Conservation (phyloP, 352 stramenopile genomes). For the Aphanomyces cochlioides region DNA sequence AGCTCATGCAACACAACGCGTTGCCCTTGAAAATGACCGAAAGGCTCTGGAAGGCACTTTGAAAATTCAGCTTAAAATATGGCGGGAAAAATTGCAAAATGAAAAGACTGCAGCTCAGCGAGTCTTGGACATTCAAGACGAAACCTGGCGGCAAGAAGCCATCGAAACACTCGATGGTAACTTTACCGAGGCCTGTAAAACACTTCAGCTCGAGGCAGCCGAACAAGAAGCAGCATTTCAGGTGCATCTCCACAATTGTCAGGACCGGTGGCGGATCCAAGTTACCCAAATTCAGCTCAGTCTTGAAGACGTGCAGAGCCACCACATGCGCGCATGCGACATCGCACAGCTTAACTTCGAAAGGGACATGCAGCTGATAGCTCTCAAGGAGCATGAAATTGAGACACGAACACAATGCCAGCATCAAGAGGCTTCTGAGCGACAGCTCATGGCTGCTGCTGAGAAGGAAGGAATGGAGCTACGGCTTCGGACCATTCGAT, state of each 20-base stretch:
- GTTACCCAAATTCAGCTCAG: background rate
- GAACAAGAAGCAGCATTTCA: slow-evolving; percentile 10
- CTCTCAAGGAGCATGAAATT: background rate
- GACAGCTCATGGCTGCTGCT: background rate
- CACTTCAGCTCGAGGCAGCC: background rate
- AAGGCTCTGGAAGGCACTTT: background rate
- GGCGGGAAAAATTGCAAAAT: background rate
- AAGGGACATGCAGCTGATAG: background rate
- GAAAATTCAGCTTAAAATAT: background rate
- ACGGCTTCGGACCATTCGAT: background rate
- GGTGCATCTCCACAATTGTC: background rate
- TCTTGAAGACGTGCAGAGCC: slow-evolving; percentile 7
- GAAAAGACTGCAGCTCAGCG: background rate
- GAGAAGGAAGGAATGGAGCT: slow-evolving; percentile 4
- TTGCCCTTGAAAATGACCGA: background rate
- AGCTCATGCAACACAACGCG: background rate
- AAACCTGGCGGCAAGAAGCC: background rate
- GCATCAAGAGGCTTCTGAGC: background rate
- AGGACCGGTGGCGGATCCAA: background rate
- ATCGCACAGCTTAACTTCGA: background rate
- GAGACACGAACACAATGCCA: background rate
- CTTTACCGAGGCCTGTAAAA: background rate
- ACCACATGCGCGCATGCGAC: background rate
- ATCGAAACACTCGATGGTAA: background rate
- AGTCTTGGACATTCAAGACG: background rate